Evolutionary conservation across 2,329 filamentous ascomycete species (phyloP).

Genomic region (Phaeosphaeriaceae sp.): DNA sequence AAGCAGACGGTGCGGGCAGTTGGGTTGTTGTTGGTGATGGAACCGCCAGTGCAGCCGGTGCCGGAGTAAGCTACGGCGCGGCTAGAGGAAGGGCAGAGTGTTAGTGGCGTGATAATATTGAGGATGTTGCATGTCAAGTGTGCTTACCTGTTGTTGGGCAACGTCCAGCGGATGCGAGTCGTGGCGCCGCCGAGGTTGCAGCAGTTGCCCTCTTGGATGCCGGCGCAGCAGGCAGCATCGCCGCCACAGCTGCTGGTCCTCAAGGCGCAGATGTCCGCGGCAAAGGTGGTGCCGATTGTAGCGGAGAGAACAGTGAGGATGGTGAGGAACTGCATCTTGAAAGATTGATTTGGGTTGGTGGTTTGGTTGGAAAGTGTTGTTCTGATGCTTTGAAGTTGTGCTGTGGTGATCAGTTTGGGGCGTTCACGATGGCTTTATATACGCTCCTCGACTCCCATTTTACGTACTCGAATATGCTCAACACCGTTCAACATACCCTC

Average conservation of each 20-base stretch:
- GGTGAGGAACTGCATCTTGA: slow-evolving; percentile 4
- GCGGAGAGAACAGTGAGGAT: slow-evolving; percentile 3
- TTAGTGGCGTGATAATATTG: neutral
- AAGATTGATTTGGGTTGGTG: neutral
- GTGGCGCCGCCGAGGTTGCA: slow-evolving; percentile 6
- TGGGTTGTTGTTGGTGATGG: neutral
- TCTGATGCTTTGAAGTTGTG: neutral
- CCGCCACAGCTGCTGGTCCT: slow-evolving; percentile 1
- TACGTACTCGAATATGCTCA: neutral
- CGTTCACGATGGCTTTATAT: neutral
- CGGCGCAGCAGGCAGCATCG: slow-evolving; percentile 3
- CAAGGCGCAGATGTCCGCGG: slow-evolving; percentile 4
- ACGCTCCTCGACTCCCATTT: neutral
- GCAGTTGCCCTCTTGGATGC: slow-evolving; percentile 4
- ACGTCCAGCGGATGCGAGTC: slow-evolving; percentile 4
- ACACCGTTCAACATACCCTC: neutral
- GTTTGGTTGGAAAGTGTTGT: neutral
- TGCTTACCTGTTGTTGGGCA: slow-evolving; percentile 7
- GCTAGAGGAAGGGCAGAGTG: neutral
- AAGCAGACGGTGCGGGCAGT: slow-evolving; percentile 7
- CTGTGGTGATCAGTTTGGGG: neutral
- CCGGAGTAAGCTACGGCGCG: neutral
- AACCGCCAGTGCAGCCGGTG: slow-evolving; percentile 1
- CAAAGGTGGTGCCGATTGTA: neutral
- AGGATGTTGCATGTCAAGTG: neutral